These are phyloP conservation scores for Thinopyrum obtusiflorum DNA, from an alignment of 202 grass and related monocot genomes.

Conservation along the genomic window DNA sequence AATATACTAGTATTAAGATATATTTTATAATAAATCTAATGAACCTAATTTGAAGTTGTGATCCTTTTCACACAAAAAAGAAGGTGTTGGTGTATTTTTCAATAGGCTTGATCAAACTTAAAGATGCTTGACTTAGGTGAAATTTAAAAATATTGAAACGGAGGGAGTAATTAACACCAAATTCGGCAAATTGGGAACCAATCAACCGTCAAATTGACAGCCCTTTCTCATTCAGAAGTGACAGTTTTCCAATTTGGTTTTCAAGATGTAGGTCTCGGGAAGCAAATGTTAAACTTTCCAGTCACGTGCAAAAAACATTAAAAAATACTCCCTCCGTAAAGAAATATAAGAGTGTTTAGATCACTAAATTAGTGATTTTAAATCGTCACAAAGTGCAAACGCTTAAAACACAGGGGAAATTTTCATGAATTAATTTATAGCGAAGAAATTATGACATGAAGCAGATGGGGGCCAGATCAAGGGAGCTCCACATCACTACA, in stretches of 20 bases:
- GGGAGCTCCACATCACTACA: constrained; percentile 42
- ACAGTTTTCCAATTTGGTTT: not conserved
- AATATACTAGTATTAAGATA: too few species aligned
- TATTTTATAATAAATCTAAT: too few species aligned
- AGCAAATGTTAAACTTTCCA: not conserved
- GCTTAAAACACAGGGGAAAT: not conserved
- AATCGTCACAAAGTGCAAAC: not conserved
- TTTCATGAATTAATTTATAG: not conserved
- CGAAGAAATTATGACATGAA: constrained; percentile 26
- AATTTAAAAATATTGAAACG: too few species aligned
- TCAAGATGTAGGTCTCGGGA: not conserved
- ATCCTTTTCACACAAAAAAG: too few species aligned
- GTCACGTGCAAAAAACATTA: too few species aligned
- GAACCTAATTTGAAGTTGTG: too few species aligned
- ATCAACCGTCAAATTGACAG: not conserved
- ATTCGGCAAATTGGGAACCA: not conserved
- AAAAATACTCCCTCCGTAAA: too few species aligned
- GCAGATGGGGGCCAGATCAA: constrained; percentile 49
- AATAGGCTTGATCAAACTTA: too few species aligned
- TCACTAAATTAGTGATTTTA: not conserved
- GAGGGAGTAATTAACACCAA: not conserved
- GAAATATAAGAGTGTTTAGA: too few species aligned
- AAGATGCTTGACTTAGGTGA: too few species aligned
- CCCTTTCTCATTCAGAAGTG: too few species aligned
- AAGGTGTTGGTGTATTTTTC: too few species aligned